phyloP scores from a whole-genome alignment of 805 yeast genomes.

The Ogataea polymorpha region DNA sequence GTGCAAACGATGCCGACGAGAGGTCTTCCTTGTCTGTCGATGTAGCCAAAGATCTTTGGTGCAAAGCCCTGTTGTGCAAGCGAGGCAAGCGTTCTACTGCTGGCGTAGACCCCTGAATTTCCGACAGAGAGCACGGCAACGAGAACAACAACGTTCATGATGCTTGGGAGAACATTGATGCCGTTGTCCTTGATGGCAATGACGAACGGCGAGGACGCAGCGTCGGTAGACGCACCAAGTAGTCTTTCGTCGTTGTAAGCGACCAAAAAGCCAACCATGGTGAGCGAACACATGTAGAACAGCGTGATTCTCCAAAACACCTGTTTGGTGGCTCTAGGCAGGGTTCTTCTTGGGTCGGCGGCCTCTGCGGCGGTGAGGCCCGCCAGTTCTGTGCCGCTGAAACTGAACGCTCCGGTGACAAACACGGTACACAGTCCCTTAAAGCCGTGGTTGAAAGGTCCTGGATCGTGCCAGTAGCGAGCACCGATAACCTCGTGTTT shows the following conservation, averaged over 20 bases:
- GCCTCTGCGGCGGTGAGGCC: conserved; percentile 63
- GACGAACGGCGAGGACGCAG: conserved; percentile 72
- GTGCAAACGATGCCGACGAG: conserved; percentile 58
- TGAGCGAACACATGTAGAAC: conserved; percentile 48
- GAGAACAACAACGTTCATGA: conserved; percentile 70
- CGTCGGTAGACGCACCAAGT: conserved; percentile 48
- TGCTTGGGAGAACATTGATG: conserved; percentile 60
- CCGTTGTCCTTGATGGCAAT: conserved; percentile 63
- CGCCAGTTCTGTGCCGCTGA: conserved; percentile 57
- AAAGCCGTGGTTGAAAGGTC: conserved; percentile 44
- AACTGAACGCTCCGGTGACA: conserved; percentile 55
- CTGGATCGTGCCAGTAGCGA: conserved; percentile 54
- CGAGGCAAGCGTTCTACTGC: conserved; percentile 65
- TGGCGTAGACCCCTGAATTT: conserved; percentile 68
- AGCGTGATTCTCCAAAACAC: conserved; percentile 55
- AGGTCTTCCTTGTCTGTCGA: conserved; percentile 77
- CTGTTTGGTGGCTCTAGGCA: conserved; percentile 57
- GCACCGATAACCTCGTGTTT: conserved; percentile 53
- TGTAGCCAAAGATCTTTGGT: conserved; percentile 58
- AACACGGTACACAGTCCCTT: conserved; percentile 60
- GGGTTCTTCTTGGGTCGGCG: conserved; percentile 49
- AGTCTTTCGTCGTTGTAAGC: conserved; percentile 48
- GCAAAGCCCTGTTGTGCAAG: conserved; percentile 68
- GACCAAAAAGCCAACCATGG: conserved; percentile 52
- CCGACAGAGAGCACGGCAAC: conserved; percentile 72